These are phyloP conservation scores for Pythium pyrilobum DNA, from an alignment of 352 stramenopile genomes.

Conservation along the genomic window DNA sequence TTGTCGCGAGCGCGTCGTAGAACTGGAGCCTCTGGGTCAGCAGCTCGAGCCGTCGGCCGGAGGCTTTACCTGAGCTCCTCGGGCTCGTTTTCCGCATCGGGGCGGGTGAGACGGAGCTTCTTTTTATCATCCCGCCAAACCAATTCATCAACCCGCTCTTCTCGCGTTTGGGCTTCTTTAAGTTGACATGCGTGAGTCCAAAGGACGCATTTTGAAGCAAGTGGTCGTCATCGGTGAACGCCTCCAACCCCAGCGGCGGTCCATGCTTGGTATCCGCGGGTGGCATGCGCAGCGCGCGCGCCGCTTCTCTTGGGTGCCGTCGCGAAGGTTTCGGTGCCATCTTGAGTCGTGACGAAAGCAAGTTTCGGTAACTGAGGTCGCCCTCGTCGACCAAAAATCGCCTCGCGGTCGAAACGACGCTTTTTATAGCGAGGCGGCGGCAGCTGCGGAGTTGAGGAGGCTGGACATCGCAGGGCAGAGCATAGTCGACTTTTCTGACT, in stretches of 20 bases:
- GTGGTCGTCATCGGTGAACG: constrained; percentile 7
- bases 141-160: background rate
- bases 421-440: too few relatives aligned
- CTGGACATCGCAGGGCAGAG: too few relatives aligned
- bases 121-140: background rate
- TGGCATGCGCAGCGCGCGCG: too few relatives aligned
- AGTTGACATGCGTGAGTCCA: background rate
- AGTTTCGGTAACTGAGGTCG: too few relatives aligned
- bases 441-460: too few relatives aligned
- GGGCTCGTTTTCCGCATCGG: background rate
- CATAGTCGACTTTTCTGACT: too few relatives aligned
- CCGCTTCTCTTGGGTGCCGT: background rate
- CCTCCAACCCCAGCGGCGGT: background rate
- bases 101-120: background rate
- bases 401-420: too few relatives aligned
- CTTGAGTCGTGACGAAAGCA: too few relatives aligned
- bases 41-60: background rate
- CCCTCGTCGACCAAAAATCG: too few relatives aligned
- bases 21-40: background rate
- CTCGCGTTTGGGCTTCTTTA: background rate
- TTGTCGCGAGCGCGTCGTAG: background rate
- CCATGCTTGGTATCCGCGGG: too few relatives aligned
- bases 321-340: too few relatives aligned
- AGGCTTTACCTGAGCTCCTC: background rate
- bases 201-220: constrained; percentile 6